Base-by-base conservation (phyloP, 2,329 filamentous ascomycete species). In the Phialocephala subalpina region DNA sequence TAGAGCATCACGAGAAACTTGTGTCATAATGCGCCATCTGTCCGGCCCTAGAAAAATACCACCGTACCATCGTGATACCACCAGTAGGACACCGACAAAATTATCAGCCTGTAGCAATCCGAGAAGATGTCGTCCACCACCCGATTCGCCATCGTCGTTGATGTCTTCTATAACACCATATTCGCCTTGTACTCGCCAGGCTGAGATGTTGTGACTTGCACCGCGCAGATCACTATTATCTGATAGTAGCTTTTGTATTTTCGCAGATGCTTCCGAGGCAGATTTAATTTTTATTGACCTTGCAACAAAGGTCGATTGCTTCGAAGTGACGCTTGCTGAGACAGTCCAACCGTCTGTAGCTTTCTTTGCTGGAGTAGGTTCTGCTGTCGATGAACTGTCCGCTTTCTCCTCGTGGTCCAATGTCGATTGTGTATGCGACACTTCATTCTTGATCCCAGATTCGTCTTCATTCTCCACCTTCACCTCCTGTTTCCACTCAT, bases 41-140 rank as follows among this genome's bases (percentile, higher is more conserved):
- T 90, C 87, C 0, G 85, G 83, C 0, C 87, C 87, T 2, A 90
- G 80, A 81, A 90, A 82, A 11, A 86, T 78, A 8, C 87, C 87
- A 22, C 87, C 87, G 67, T 84, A 90, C 87, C 87, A 90, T 40
- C 87, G 80, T 18, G 84, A 86, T 70, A 90, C 81, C 7, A 90
- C 84, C 16, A 89, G 83, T 1, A 89, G 73, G 0, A 82, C 83
- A 69, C 87, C 83, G 14, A 82, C 80, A 4, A 84, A 77, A 57
- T 83, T 78, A 5, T 82, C 79, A 65, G 86, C 84, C 61, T 82
- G 80, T 77, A 90, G 79, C 33, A 86, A 74, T 38, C 83, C 80
- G 18, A 89, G 78, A 65, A 90, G 77, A 57, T 89, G 83, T 22
- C 82, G 82, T 35, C 87, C 87, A 60, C 84, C 86, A 0, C 86